These are phyloP conservation scores for Cenococcum geophilum DNA, from an alignment of 495 filamentous ascomycete genomes.

Conservation along the genomic window DNA sequence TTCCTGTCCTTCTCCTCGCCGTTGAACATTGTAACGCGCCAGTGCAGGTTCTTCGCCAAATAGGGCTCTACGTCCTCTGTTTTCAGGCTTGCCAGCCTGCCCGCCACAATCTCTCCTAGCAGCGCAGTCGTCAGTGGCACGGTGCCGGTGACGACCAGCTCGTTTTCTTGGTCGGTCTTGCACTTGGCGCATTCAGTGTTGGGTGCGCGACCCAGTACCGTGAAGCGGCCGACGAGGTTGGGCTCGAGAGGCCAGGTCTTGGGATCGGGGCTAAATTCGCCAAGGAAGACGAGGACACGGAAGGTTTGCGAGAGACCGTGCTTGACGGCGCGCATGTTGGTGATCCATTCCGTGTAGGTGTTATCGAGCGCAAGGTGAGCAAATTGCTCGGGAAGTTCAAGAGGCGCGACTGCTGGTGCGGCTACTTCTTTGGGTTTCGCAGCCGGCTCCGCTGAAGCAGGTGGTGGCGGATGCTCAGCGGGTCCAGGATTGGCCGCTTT, in stretches of 20 bases:
- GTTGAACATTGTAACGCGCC: slow-evolving; percentile 21
- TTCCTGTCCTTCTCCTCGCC: slow-evolving; percentile 14
- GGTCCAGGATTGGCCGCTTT: background rate
- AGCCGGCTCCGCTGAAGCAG: background rate
- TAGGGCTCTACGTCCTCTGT: slow-evolving; percentile 15
- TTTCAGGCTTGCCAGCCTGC: slow-evolving; percentile 9
- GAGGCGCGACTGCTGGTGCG: slow-evolving; percentile 1
- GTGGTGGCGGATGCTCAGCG: background rate
- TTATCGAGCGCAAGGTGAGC: slow-evolving; percentile 12
- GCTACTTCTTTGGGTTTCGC: background rate
- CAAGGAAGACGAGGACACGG: slow-evolving; percentile 23
- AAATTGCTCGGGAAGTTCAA: slow-evolving; percentile 15
- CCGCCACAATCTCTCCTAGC: slow-evolving; percentile 13
- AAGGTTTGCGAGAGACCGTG: slow-evolving; percentile 22
- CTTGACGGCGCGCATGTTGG: slow-evolving; percentile 19
- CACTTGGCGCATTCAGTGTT: slow-evolving; percentile 19
- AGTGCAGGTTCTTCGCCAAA: slow-evolving; percentile 18
- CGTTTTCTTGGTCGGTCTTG: slow-evolving; percentile 9
- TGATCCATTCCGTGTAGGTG: slow-evolving; percentile 20
- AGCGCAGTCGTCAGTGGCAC: slow-evolving; percentile 21
- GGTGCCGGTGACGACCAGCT: slow-evolving; percentile 20
- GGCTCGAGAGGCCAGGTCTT: slow-evolving; percentile 15
- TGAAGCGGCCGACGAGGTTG: slow-evolving; percentile 25
- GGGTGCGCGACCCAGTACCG: slow-evolving; percentile 19
- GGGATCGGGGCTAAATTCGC: slow-evolving; percentile 21